Conservation (phyloP, 306 rosid genomes). For the Ceratonia siliqua region DNA sequence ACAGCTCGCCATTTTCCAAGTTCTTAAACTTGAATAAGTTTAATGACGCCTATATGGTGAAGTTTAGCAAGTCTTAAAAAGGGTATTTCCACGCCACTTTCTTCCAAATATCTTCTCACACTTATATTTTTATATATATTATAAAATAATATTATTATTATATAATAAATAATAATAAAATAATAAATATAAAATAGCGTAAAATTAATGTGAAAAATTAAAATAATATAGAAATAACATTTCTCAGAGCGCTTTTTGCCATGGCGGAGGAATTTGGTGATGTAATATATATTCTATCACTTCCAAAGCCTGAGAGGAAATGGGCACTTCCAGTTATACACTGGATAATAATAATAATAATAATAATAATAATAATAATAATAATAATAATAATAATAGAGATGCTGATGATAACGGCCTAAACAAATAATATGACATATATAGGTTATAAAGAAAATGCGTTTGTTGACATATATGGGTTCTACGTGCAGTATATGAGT, state of each 20-base stretch:
- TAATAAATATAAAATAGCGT: not conserved
- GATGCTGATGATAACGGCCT: not conserved
- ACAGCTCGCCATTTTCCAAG: not conserved
- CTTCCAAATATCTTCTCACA: too few relatives aligned
- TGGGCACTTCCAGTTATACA: not conserved
- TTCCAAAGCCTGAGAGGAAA: not conserved
- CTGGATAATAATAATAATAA: not conserved
- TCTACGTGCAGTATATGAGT: not conserved
- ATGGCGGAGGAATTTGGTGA: not conserved
- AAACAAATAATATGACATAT: not conserved
- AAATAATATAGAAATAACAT: too few relatives aligned
- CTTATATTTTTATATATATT: too few relatives aligned
- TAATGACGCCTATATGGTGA: not conserved
- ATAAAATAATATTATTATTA: too few relatives aligned
- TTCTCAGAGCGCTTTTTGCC: not conserved
- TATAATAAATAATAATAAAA: too few relatives aligned
- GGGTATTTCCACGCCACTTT: too few relatives aligned
- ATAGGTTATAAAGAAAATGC: not conserved
- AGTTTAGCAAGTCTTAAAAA: too few relatives aligned
- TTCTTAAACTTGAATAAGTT: not conserved
- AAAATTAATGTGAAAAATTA: too few relatives aligned
- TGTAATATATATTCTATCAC: not conserved
- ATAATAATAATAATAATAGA: not conserved
- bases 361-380: not conserved
- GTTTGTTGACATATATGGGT: not conserved